Evolutionary conservation across 1,284 basidiomycete genomes (phyloP).

Genomic region (Heliocybe sulcata): DNA sequence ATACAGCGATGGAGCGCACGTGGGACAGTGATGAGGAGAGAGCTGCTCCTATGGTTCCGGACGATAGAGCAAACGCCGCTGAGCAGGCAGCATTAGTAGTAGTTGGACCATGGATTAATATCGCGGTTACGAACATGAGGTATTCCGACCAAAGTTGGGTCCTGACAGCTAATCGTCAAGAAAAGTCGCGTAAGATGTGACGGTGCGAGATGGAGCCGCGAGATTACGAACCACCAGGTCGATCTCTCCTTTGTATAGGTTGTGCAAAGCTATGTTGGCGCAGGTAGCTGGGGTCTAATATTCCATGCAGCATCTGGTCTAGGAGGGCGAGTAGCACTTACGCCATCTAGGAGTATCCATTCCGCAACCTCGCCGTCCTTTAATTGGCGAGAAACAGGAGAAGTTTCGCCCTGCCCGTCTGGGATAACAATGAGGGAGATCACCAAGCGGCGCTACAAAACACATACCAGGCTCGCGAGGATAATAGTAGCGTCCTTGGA

Average conservation of each 20-base stretch:
- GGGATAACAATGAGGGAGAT: conserved; percentile 8
- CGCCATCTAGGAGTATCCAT: conserved; percentile 85
- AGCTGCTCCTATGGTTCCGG: conserved; percentile 88
- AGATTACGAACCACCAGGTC: conserved; percentile 78
- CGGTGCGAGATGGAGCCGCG: neutral
- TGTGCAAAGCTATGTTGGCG: conserved; percentile 83
- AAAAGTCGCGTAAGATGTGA: neutral
- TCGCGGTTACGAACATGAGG: conserved; percentile 43
- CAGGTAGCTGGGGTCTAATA: conserved; percentile 84
- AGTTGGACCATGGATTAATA: neutral
- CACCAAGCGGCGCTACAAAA: neutral
- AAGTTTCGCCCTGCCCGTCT: conserved; percentile 73
- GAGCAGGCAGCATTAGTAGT: neutral
- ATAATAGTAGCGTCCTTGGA: conserved; percentile 77
- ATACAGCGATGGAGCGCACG: conserved; percentile 69
- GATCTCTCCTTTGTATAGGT: conserved; percentile 77
- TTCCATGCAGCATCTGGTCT: neutral
- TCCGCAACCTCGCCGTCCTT: conserved; percentile 74
- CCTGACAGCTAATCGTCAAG: conserved; percentile 53
- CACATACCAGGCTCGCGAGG: conserved; percentile 51
- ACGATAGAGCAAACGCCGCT: conserved; percentile 84
- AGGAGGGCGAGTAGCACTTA: conserved; percentile 27
- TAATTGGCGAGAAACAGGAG: conserved; percentile 53
- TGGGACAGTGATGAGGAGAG: conserved; percentile 73
- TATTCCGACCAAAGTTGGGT: conserved; percentile 77